Evolutionary conservation across 1,284 basidiomycete species (phyloP).

Genomic region (Lentinula novae-zelandiae): DNA sequence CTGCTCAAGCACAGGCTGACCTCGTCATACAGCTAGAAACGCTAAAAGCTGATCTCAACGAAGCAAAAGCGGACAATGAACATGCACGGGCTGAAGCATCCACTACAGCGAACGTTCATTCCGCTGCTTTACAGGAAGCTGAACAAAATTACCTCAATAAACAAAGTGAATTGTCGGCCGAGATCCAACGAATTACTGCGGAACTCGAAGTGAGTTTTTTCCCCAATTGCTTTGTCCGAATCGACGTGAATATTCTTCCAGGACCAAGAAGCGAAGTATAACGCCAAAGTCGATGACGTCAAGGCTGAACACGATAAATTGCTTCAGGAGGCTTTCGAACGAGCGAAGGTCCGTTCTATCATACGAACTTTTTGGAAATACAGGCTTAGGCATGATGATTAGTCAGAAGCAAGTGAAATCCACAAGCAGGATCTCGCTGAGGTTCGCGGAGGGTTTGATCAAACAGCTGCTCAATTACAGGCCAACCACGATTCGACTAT

Average conservation of each 20-base stretch:
- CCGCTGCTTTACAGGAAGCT: conserved; percentile 44
- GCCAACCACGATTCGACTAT: conserved; percentile 56
- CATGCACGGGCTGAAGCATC: conserved; percentile 41
- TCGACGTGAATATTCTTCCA: conserved; percentile 26
- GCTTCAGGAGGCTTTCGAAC: conserved; percentile 67
- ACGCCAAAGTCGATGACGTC: conserved; percentile 56
- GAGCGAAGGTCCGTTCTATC: conserved; percentile 58
- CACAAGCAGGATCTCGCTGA: conserved; percentile 70
- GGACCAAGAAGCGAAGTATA: conserved; percentile 68
- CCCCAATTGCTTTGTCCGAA: background rate
- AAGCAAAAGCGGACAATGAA: conserved; percentile 43
- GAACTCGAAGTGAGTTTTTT: conserved; percentile 57
- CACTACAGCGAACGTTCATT: conserved; percentile 43
- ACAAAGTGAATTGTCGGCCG: conserved; percentile 54
- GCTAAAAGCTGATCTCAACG: conserved; percentile 43
- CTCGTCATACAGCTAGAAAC: conserved; percentile 42
- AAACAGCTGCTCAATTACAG: conserved; percentile 66
- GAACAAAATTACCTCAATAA: conserved; percentile 44
- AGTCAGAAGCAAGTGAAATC: conserved; percentile 63
- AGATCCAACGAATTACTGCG: conserved; percentile 50
- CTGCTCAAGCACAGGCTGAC: conserved; percentile 42
- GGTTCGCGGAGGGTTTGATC: conserved; percentile 62
- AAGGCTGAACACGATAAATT: conserved; percentile 68
- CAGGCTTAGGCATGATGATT: background rate
- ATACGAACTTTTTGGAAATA: conserved; percentile 6